Conservation (phyloP, 441 rosid genomes). For the Arabidopsis lyrata region DNA sequence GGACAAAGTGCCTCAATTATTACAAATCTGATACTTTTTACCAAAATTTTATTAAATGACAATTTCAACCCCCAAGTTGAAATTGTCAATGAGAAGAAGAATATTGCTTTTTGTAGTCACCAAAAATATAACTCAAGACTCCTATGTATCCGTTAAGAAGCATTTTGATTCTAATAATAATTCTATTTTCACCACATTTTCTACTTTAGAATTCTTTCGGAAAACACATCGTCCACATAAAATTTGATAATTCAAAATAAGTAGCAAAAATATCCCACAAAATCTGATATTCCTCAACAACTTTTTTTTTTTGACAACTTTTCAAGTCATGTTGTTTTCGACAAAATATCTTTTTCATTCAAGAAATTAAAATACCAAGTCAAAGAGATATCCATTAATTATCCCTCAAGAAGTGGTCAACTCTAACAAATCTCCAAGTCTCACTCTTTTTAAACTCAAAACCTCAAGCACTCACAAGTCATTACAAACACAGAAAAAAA, state of each 20-base stretch:
- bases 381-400: slow-evolving; percentile 24
- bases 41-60: slow-evolving; percentile 1
- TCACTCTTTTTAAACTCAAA: slow-evolving; percentile 43
- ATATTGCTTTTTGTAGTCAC: background rate
- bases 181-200: no score
- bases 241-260: slow-evolving; percentile 2
- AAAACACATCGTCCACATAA: slow-evolving; percentile 16
- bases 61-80: slow-evolving; percentile 1
- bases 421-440: slow-evolving; percentile 32
- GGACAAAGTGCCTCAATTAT: slow-evolving; percentile 14
- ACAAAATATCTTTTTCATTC: slow-evolving; percentile 15
- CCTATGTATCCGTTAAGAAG: background rate
- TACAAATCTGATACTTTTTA: background rate
- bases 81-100: slow-evolving; percentile 9
- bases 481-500: background rate
- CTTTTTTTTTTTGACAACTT: no score
- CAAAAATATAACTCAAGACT: background rate
- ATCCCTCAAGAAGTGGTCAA: slow-evolving; percentile 43
- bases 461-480: slow-evolving; percentile 5
- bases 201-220: background rate
- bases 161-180: background rate
- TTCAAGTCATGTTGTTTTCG: slow-evolving; percentile 30
- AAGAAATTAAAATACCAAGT: slow-evolving; percentile 28
- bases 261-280: slow-evolving; percentile 13
- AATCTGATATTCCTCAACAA: slow-evolving; percentile 39